phyloP scores from a whole-genome alignment of 768 basidiomycete genomes.

The Scleroderma bovista region DNA sequence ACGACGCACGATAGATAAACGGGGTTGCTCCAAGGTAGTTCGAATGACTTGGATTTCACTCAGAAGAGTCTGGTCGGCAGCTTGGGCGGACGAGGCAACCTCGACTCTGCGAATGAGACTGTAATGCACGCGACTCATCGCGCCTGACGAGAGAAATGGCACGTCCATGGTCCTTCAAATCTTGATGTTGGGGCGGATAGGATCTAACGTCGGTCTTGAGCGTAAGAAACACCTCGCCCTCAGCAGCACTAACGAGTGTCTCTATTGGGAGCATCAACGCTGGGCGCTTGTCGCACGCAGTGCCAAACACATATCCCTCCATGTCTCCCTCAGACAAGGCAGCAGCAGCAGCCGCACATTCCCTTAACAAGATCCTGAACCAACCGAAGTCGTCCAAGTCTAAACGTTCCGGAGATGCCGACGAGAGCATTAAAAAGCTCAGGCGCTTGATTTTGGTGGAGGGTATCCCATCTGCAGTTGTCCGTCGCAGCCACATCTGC shows the following conservation, averaged over 20 bases:
- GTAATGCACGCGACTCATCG: slow-evolving; percentile 71
- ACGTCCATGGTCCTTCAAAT: slow-evolving; percentile 65
- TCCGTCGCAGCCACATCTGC: slow-evolving; percentile 35
- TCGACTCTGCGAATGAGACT: slow-evolving; percentile 71
- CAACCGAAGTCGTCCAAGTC: slow-evolving; percentile 67
- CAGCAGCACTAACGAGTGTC: background rate
- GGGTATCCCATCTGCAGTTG: slow-evolving; percentile 75
- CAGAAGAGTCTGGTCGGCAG: slow-evolving; percentile 56
- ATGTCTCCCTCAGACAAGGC: slow-evolving; percentile 25
- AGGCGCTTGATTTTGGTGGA: slow-evolving; percentile 86
- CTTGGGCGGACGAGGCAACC: slow-evolving; percentile 46
- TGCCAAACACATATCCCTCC: background rate
- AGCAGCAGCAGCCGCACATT: slow-evolving; percentile 45
- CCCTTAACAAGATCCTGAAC: slow-evolving; percentile 76
- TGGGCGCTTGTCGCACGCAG: background rate
- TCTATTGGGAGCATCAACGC: background rate
- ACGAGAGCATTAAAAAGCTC: slow-evolving; percentile 82
- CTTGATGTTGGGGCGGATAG: too few relatives aligned
- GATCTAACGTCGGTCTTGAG: too few relatives aligned
- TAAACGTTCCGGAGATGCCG: slow-evolving; percentile 57
- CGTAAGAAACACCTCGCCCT: too few relatives aligned
- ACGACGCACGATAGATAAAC: slow-evolving; percentile 49
- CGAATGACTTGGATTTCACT: slow-evolving; percentile 55
- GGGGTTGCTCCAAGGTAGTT: slow-evolving; percentile 44
- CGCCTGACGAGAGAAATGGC: slow-evolving; percentile 74